phyloP scores from a whole-genome alignment of 2,329 filamentous ascomycete species.

The Aspergillus pseudoterreus region DNA sequence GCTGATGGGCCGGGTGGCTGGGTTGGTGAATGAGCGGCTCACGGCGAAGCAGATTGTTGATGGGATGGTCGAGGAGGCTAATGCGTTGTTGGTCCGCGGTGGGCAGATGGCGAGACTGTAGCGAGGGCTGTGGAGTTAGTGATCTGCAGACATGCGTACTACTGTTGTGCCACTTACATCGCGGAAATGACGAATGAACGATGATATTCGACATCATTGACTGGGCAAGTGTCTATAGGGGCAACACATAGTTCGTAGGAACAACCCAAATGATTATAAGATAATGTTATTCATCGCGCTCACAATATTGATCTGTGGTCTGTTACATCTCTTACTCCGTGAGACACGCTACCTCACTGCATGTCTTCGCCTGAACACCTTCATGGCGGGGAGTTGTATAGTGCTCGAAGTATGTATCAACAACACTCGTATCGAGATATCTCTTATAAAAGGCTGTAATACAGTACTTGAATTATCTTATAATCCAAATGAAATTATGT shows the following conservation, averaged over 20 bases:
- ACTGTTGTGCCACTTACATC: too few relatives aligned
- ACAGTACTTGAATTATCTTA: neutral
- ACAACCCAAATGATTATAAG: too few relatives aligned
- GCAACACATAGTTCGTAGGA: too few relatives aligned
- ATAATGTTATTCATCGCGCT: too few relatives aligned
- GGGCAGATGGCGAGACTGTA: constrained; percentile 67
- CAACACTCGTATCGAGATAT: neutral
- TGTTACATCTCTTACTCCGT: too few relatives aligned
- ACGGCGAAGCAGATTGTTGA: constrained; percentile 87
- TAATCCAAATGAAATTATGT: neutral
- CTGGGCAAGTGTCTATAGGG: too few relatives aligned
- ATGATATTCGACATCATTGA: neutral
- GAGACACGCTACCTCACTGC: too few relatives aligned
- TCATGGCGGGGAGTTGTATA: neutral
- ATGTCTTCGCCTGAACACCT: neutral
- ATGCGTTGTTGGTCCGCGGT: constrained; percentile 64
- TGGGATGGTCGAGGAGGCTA: constrained; percentile 83
- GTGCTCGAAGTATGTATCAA: neutral
- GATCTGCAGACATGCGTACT: neutral
- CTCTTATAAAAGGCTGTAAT: neutral
- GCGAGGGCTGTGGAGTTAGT: neutral
- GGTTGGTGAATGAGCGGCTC: constrained; percentile 90
- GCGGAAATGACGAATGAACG: too few relatives aligned
- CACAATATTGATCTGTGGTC: too few relatives aligned
- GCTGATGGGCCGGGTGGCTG: constrained; percentile 95